These are phyloP conservation scores for Sicyos baderoa DNA, from an alignment of 306 rosid genomes.

Conservation along the genomic window DNA sequence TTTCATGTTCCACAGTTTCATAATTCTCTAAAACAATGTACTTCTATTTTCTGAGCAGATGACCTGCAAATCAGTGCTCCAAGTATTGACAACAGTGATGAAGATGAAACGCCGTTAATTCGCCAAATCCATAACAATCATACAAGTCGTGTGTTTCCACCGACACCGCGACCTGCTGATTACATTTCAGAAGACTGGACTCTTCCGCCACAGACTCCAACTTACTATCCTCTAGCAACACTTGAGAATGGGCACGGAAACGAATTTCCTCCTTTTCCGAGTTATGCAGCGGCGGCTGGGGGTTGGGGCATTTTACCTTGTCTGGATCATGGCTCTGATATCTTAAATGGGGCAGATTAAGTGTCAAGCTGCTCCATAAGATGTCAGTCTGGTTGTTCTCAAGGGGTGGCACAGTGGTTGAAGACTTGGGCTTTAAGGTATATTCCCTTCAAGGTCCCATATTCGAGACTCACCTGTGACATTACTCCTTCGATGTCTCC, in stretches of 20 bases:
- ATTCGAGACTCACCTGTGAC: too few species aligned
- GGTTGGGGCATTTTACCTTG: slow-evolving; percentile 20
- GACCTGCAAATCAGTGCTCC: background rate
- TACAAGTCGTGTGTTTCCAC: background rate
- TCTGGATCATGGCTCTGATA: background rate
- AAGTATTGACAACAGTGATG: background rate
- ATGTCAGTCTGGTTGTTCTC: background rate
- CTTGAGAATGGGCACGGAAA: slow-evolving; percentile 20
- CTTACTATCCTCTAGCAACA: slow-evolving; percentile 21
- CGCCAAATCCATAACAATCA: background rate
- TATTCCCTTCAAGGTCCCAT: too few species aligned
- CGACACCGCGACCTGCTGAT: background rate
- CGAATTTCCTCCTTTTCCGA: slow-evolving; percentile 11
- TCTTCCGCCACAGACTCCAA: slow-evolving; percentile 7
- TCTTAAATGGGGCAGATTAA: slow-evolving; percentile 28
- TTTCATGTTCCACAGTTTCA: background rate
- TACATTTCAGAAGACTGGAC: background rate
- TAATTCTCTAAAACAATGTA: background rate
- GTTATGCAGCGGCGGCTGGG: slow-evolving; percentile 26
- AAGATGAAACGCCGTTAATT: background rate
- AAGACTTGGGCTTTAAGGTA: too few species aligned
- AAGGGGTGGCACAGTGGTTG: too few species aligned
- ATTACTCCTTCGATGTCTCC: too few species aligned
- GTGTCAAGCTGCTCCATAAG: slow-evolving; percentile 38
- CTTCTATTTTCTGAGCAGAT: slow-evolving; percentile 11